phyloP scores from a whole-genome alignment of 352 stramenopile species.

The Phytophthora foliorum region DNA sequence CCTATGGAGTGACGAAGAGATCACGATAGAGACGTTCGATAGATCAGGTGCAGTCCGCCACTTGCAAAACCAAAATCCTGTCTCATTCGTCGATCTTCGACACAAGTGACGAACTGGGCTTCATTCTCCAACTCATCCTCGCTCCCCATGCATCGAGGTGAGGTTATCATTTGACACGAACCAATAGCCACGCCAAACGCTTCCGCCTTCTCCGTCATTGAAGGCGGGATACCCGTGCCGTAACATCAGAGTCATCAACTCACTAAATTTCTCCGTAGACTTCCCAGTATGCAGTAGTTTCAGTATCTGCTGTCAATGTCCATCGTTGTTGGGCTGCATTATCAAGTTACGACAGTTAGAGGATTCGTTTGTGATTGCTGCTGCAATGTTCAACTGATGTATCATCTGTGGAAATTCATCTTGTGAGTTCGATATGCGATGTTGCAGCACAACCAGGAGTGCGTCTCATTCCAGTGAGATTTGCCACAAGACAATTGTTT shows the following conservation, averaged over 20 bases:
- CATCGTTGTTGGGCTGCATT: background rate
- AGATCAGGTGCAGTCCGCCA: too few species aligned
- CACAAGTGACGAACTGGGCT: background rate
- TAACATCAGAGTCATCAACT: background rate
- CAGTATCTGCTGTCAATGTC: conserved; percentile 2
- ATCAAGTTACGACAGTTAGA: background rate
- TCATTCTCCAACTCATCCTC: background rate
- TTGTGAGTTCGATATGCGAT: background rate
- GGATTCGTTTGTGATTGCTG: background rate
- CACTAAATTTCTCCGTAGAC: background rate
- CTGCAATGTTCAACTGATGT: background rate
- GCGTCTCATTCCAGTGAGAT: background rate
- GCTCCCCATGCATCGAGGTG: background rate
- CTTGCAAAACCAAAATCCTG: too few species aligned
- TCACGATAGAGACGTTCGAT: too few species aligned
- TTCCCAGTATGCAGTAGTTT: background rate
- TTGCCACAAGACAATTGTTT: too few species aligned
- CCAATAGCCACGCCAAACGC: background rate
- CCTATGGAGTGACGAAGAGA: too few species aligned
- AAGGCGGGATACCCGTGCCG: background rate
- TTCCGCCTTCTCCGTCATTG: background rate
- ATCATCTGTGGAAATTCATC: background rate
- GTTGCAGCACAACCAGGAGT: background rate
- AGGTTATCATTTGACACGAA: background rate
- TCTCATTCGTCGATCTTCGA: background rate